These are phyloP conservation scores for Juncus inflexus DNA, from an alignment of 176 grass and related monocot genomes.

Conservation along the genomic window DNA sequence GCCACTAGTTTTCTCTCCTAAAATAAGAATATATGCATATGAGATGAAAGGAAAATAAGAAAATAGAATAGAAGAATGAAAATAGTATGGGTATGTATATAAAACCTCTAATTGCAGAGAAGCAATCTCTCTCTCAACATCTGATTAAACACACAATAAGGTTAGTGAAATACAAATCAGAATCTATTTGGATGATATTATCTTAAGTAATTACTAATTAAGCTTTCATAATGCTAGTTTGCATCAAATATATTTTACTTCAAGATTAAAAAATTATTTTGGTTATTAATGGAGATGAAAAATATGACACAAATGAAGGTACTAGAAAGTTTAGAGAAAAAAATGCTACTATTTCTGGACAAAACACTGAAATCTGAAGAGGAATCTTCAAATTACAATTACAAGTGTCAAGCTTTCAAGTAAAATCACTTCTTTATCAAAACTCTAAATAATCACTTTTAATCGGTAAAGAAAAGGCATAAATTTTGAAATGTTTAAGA, in stretches of 20 bases:
- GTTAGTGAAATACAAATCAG: constrained; percentile 26
- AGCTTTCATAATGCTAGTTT: too few species aligned
- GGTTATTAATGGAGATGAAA: too few species aligned
- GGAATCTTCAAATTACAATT: too few species aligned
- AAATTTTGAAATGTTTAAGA: constrained; percentile 12
- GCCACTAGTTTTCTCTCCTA: constrained; percentile 98
- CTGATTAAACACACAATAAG: constrained; percentile 33
- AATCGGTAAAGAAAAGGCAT: constrained; percentile 1
- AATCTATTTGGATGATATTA: too few species aligned
- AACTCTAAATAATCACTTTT: constrained; percentile 1
- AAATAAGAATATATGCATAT: constrained; percentile 25
- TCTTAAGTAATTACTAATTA: too few species aligned
- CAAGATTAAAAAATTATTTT: too few species aligned
- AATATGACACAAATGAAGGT: too few species aligned
- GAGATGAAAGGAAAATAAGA: constrained; percentile 24
- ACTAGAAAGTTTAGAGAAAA: too few species aligned
- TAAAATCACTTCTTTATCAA: background rate
- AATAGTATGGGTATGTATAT: background rate
- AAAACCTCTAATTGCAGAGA: constrained; percentile 87
- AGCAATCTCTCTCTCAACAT: constrained; percentile 88
- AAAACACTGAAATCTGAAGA: too few species aligned
- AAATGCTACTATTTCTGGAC: too few species aligned
- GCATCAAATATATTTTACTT: too few species aligned
- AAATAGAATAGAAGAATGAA: constrained; percentile 14
- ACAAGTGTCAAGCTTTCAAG: too few species aligned